Percentiles rank a stretch among this genome's conserved stretches.
These are phyloP conservation scores for Coemansia sp. DNA, from an alignment of 192 early-diverging fungal genomes.

Conservation along the genomic window DNA sequence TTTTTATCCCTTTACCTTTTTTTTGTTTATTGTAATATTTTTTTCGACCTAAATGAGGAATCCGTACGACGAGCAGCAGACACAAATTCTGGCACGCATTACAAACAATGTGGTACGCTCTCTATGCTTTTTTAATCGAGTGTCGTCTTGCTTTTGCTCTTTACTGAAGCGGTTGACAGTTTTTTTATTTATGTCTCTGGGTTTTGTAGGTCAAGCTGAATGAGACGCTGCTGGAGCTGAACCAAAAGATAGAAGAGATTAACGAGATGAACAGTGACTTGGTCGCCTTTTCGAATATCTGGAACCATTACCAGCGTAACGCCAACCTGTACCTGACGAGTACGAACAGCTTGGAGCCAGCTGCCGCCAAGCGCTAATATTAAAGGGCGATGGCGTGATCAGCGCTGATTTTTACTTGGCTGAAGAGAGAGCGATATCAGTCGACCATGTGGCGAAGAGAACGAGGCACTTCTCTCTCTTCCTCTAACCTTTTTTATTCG, in stretches of 20 bases:
- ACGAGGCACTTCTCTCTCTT: background rate
- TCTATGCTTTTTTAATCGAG: background rate
- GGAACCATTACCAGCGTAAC: slow-evolving; percentile 58
- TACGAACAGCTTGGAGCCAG: slow-evolving; percentile 44
- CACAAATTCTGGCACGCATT: slow-evolving; percentile 54
- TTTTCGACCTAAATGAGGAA: slow-evolving; percentile 38
- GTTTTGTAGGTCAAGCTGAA: slow-evolving; percentile 45
- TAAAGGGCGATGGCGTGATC: background rate
- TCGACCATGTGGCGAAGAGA: background rate
- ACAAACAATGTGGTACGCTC: slow-evolving; percentile 48
- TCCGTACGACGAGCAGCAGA: slow-evolving; percentile 57
- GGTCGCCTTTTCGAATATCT: slow-evolving; percentile 55
- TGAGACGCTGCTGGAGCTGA: slow-evolving; percentile 52
- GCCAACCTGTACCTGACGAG: slow-evolving; percentile 49
- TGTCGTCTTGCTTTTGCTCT: background rate
- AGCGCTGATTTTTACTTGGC: background rate
- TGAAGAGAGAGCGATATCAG: background rate
- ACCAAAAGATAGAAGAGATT: slow-evolving; percentile 57
- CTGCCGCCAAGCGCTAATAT: slow-evolving; percentile 4
- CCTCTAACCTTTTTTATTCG: slow-evolving; percentile 10
- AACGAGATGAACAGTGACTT: slow-evolving; percentile 58
- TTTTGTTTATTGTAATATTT: slow-evolving; percentile 7
- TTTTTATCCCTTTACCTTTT: background rate
- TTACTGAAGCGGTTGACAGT: background rate
- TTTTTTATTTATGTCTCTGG: background rate